phyloP scores from a whole-genome alignment of 2,329 filamentous ascomycete species.

The Diaporthe citriasiana region DNA sequence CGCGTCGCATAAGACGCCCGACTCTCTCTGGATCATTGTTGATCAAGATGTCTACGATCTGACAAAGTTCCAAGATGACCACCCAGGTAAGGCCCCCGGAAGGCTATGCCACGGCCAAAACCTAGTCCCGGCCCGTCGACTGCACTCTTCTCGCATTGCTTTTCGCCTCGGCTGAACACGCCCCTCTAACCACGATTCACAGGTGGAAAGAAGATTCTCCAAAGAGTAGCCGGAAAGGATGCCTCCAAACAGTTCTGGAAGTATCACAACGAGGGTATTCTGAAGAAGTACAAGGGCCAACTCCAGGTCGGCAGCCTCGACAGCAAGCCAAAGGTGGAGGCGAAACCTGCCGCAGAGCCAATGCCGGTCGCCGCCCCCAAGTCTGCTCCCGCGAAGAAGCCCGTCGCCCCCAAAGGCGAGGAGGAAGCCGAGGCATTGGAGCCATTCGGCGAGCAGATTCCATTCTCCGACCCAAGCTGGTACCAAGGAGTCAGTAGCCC shows the following conservation, averaged over 20 bases:
- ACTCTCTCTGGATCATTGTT: constrained; percentile 89
- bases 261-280: constrained; percentile 86
- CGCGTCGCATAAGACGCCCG: constrained; percentile 89
- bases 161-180: background rate
- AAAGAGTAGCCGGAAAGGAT: constrained; percentile 75
- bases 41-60: constrained; percentile 97
- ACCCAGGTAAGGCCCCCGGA: constrained; percentile 74
- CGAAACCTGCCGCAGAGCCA: constrained; percentile 70
- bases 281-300: constrained; percentile 87
- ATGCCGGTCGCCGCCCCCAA: constrained; percentile 64
- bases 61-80: constrained; percentile 88
- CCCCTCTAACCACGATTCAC: background rate
- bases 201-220: constrained; percentile 76
- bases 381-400: constrained; percentile 51
- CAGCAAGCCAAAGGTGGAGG: constrained; percentile 76
- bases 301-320: constrained; percentile 90
- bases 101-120: background rate
- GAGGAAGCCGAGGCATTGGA: constrained; percentile 82
- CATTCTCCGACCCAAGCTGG: constrained; percentile 94
- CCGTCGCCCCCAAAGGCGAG: constrained; percentile 47
- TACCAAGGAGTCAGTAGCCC: constrained; percentile 83
- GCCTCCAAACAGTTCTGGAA: constrained; percentile 79
- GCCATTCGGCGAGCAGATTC: constrained; percentile 86
- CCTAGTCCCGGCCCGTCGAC: background rate
- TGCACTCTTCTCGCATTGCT: background rate